These are phyloP conservation scores for Stagonosporopsis vannaccii DNA, from an alignment of 2,329 filamentous ascomycete species.

Conservation along the genomic window DNA sequence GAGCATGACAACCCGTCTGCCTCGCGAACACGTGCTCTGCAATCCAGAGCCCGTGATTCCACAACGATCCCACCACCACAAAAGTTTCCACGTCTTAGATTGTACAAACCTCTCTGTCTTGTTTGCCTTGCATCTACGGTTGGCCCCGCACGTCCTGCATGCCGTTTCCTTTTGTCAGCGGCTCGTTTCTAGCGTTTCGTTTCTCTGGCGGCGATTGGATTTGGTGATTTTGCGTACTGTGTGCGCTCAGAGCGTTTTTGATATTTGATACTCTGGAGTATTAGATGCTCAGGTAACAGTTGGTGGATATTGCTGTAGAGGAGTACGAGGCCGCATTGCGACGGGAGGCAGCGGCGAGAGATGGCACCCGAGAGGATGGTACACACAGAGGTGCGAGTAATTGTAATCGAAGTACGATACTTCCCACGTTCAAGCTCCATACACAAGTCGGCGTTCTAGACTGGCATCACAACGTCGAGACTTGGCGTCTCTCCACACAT, in stretches of 20 bases:
- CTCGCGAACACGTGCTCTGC: too few species aligned
- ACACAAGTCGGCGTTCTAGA: neutral
- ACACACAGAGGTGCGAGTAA: slow-evolving; percentile 14
- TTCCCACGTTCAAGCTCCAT: neutral
- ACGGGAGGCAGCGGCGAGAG: neutral
- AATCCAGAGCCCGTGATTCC: too few species aligned
- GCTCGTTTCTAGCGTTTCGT: slow-evolving; percentile 8
- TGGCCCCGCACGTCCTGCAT: slow-evolving; percentile 2
- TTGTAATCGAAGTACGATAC: slow-evolving; percentile 15
- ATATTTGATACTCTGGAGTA: neutral
- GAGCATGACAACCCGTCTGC: neutral
- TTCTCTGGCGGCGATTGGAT: neutral
- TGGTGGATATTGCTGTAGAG: neutral
- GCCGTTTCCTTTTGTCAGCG: slow-evolving; percentile 14
- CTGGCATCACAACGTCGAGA: neutral
- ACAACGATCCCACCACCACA: neutral
- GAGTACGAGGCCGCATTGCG: neutral
- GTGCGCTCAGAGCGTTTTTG: neutral
- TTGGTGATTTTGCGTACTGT: slow-evolving; percentile 9
- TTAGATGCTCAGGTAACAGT: neutral
- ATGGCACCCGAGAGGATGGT: slow-evolving; percentile 9
- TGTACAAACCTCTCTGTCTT: slow-evolving; percentile 11
- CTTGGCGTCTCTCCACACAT: slow-evolving; percentile 7
- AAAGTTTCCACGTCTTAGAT: slow-evolving; percentile 15
- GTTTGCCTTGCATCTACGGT: slow-evolving; percentile 3